A percentile compares a stretch with the other conserved stretches of the same genome.
Evolutionary conservation across 2,329 filamentous ascomycete species (phyloP).

Genomic region (Chaetomiaceae sp.): DNA sequence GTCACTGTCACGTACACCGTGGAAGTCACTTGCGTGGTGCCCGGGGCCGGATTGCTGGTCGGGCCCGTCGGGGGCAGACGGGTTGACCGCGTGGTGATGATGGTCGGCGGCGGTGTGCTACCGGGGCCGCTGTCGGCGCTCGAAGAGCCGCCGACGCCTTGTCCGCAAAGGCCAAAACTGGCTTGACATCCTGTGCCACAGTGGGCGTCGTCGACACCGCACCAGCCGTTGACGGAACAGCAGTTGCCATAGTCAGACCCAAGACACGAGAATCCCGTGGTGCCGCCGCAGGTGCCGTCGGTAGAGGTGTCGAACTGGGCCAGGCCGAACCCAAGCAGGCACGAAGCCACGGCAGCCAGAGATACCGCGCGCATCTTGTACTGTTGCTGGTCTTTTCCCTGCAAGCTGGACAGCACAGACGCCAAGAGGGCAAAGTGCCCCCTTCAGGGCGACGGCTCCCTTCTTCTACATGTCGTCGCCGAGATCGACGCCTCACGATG

Average conservation of each 20-base stretch:
- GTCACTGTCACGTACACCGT: slow-evolving; percentile 10
- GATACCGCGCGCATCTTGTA: not conserved
- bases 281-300: not conserved
- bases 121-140: too few species aligned
- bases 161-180: slow-evolving; percentile 2
- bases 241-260: slow-evolving; percentile 7
- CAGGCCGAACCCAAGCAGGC: not conserved
- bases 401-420: too few species aligned
- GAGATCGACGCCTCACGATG: too few species aligned
- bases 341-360: not conserved
- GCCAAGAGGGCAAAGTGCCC: too few species aligned
- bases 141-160: slow-evolving; percentile 2
- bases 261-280: slow-evolving; percentile 1
- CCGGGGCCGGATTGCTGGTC: not conserved
- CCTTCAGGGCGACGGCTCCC: too few species aligned
- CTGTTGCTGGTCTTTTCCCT: too few species aligned
- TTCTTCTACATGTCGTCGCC: too few species aligned
- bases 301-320: slow-evolving; percentile 5
- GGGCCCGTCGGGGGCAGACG: not conserved
- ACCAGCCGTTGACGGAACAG: not conserved
- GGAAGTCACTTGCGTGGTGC: not conserved
- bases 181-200: slow-evolving; percentile 5
- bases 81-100: not conserved
- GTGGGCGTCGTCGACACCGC: not conserved
- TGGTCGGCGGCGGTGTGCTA: too few species aligned